Evolutionary conservation across 2,329 filamentous ascomycete genomes (phyloP), one percentile per base, ranked within the genome.

Genomic region (Paracoccidioides brasiliensis): DNA sequence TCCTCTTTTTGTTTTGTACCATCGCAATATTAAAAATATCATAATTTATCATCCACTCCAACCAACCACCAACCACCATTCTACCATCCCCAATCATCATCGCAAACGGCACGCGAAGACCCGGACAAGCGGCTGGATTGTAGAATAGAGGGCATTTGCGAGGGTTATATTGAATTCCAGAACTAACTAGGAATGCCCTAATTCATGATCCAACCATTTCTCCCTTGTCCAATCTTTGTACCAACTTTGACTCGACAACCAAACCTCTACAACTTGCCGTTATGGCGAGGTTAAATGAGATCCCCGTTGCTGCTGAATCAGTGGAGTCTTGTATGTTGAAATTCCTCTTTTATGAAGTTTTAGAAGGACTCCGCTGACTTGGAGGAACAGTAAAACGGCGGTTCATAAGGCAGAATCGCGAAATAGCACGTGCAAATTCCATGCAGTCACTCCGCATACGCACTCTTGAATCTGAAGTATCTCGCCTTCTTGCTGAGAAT

Each of bases 331-430:
- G 75, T 78, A 65, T 66, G 75, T 70, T 15, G 48, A 46, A 45
- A 14, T n/a, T 33, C 30, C n/a, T 28, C 14, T 10, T 8, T 14
- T 10, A 35, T 28, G n/a, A 42, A 14, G 10, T 46, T 30, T 14
- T 32, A 37, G 12, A 12, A 22, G 30, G 8, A 6, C 3, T 14
- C 35, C 9, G 15, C 49, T 51, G 37, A 51, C 28, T 15, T 12
- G 15, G 28, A 22, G 22, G 12, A 32, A 28, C 15, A 83, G 80
- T 84, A 54, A 85, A 83, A 71, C 74, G 82, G 58, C 73, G 81
- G 60, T 84, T 84, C 64, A 74, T 84, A 59, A 73, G 82, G 55
- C 82, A 85, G 66, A 85, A 85, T 65, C 79, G 82, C 61, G 82
- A 85, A 65, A 79, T 85, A 57, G 81, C 81, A 57, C 76, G 79